A percentile compares a stretch with the other conserved stretches of the same genome.
Conservation (phyloP, 768 basidiomycete species). For the Lactarius indigo region DNA sequence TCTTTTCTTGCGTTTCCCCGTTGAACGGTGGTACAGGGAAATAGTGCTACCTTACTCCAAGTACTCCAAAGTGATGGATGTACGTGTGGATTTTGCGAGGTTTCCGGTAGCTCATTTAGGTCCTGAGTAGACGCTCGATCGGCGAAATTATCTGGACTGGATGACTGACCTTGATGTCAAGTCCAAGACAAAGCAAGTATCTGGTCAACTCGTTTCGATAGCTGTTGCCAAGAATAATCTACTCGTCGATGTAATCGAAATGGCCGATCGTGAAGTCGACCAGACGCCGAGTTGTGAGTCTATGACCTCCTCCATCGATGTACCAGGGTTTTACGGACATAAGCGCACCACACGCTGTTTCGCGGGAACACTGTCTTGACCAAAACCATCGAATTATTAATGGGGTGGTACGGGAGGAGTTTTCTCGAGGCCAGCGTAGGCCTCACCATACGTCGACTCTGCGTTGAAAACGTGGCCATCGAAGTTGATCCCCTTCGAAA, state of each 20-base stretch:
- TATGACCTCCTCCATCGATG: neutral
- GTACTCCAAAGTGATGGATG: constrained; percentile 60
- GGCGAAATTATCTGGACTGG: constrained; percentile 70
- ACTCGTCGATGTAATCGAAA: constrained; percentile 64
- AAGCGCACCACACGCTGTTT: constrained; percentile 79
- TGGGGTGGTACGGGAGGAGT: constrained; percentile 75
- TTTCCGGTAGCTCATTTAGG: constrained; percentile 12
- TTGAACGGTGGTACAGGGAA: constrained; percentile 47
- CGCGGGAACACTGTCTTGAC: constrained; percentile 52
- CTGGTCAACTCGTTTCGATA: constrained; percentile 60
- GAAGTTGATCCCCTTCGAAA: constrained; percentile 79
- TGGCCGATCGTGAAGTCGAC: constrained; percentile 68
- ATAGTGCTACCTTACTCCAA: constrained; percentile 68
- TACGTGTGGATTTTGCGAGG: constrained; percentile 32
- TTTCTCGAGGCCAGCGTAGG: constrained; percentile 84
- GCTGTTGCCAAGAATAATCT: constrained; percentile 65
- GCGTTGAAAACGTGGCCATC: constrained; percentile 68
- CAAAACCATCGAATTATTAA: constrained; percentile 70
- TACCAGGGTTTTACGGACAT: constrained; percentile 7
- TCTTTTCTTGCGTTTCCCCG: constrained; percentile 25
- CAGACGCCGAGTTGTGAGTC: constrained; percentile 60
- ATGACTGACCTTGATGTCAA: constrained; percentile 66
- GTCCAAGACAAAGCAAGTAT: constrained; percentile 60
- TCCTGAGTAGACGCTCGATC: constrained; percentile 44
- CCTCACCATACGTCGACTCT: constrained; percentile 61